A percentile compares a stretch with the other conserved stretches of the same genome.
phyloP scores from a whole-genome alignment of 495 filamentous ascomycete genomes.

The Trypethelium eluteriae region DNA sequence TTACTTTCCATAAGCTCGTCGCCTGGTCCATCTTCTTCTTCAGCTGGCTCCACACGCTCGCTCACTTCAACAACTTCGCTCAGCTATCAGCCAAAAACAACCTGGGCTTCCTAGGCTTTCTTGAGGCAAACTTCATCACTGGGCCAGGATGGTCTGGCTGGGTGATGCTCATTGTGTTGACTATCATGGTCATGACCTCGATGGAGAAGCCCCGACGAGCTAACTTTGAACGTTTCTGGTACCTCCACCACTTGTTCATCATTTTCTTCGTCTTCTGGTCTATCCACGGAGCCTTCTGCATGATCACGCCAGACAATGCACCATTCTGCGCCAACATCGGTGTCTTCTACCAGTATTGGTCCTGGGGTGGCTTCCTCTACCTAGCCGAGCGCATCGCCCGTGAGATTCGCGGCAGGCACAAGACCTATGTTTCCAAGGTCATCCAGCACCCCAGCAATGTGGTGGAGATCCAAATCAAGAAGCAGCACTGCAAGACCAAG shows the following conservation, averaged over 20 bases:
- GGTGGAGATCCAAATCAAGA: conserved; percentile 79
- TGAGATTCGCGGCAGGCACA: conserved; percentile 63
- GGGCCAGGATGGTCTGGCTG: conserved; percentile 75
- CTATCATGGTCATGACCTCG: conserved; percentile 61
- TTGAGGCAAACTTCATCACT: conserved; percentile 61
- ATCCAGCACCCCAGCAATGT: conserved; percentile 78
- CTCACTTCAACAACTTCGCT: conserved; percentile 75
- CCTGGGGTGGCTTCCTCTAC: conserved; percentile 66
- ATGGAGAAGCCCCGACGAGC: conserved; percentile 59
- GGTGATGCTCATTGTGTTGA: conserved; percentile 63
- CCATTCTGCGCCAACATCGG: conserved; percentile 63
- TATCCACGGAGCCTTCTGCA: conserved; percentile 71
- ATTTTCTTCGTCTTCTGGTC: conserved; percentile 78
- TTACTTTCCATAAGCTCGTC: conserved; percentile 71
- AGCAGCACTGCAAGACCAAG: conserved; percentile 65
- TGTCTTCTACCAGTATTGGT: conserved; percentile 76
- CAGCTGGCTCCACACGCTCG: conserved; percentile 70
- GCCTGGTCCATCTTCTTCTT: conserved; percentile 78
- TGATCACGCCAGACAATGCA: conserved; percentile 68
- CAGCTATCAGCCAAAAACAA: conserved; percentile 63
- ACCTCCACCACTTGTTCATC: conserved; percentile 69
- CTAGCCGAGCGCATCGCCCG: conserved; percentile 61
- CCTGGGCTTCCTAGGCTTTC: conserved; percentile 62
- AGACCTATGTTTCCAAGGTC: conserved; percentile 73
- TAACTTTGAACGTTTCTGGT: conserved; percentile 76